Conservation (phyloP, 179 eudicot genomes). For the Camellia oleifera region DNA sequence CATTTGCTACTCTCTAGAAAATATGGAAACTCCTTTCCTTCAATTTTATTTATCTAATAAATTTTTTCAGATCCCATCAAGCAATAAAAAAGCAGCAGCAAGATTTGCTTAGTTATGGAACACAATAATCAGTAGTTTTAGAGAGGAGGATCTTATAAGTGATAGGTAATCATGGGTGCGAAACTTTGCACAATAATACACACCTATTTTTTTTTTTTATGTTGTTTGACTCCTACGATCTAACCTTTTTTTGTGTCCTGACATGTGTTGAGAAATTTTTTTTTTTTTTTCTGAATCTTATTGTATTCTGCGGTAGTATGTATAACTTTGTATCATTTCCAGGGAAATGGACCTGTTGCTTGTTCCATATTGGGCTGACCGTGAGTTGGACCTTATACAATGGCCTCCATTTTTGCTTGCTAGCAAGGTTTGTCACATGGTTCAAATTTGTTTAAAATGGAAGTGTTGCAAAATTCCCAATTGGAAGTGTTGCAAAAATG, state of each 20-base stretch:
- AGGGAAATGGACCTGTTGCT: constrained; percentile 98
- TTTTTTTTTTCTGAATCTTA: neutral
- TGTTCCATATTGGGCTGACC: constrained; percentile 99
- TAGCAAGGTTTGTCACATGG: constrained; percentile 71
- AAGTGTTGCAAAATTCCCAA: neutral
- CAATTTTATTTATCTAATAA: constrained; percentile 5
- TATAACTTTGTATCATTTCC: constrained; percentile 15
- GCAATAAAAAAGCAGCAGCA: constrained; percentile 80
- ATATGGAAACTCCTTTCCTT: neutral
- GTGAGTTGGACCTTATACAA: constrained; percentile 74
- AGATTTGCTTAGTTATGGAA: constrained; percentile 99
- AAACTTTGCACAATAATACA: neutral
- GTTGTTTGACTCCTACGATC: neutral
- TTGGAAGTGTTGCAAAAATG: too few relatives aligned
- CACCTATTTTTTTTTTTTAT: neutral
- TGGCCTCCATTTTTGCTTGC: constrained; percentile 99
- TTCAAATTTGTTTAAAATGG: neutral
- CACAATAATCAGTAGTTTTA: constrained; percentile 84
- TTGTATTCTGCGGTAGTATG: constrained; percentile 11
- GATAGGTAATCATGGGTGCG: constrained; percentile 45
- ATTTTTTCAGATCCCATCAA: constrained; percentile 54
- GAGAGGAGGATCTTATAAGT: constrained; percentile 95
- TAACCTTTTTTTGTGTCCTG: neutral
- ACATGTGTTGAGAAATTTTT: neutral
- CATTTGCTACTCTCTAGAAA: neutral